Conservation (phyloP, 140 eudicot genomes). For the Cichorium intybus region DNA sequence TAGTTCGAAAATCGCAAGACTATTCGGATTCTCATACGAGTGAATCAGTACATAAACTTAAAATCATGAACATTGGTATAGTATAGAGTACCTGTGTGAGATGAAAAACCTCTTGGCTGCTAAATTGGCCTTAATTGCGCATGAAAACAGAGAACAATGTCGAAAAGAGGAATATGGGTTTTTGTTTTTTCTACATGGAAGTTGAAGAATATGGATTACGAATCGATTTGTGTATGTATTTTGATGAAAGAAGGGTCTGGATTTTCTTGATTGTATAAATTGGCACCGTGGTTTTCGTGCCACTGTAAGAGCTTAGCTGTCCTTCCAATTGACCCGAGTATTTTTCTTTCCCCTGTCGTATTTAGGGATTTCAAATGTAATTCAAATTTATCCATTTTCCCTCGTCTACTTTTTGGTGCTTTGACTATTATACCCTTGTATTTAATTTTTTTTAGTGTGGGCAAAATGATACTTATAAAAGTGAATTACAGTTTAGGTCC, state of each 20-base stretch:
- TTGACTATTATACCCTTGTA: constrained; percentile 19
- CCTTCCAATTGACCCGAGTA: constrained; percentile 6
- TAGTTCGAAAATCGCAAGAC: background rate
- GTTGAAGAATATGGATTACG: background rate
- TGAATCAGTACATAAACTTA: constrained; percentile 1
- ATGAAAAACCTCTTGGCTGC: constrained; percentile 1
- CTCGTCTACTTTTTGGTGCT: constrained; percentile 2
- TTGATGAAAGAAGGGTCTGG: constrained; percentile 25
- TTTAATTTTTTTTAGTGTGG: too few relatives aligned
- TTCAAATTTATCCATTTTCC: constrained; percentile 6
- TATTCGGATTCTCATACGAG: background rate
- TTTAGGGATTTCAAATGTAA: background rate
- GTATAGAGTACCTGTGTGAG: constrained; percentile 9
- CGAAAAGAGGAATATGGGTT: background rate
- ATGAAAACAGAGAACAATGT: background rate
- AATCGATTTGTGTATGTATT: constrained; percentile 8
- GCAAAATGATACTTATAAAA: too few relatives aligned
- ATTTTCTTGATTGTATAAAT: constrained; percentile 27
- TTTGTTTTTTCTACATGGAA: constrained; percentile 5
- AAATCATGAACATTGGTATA: background rate
- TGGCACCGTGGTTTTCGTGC: constrained; percentile 14
- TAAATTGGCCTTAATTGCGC: background rate
- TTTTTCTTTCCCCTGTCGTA: constrained; percentile 16
- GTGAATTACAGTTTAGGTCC: too few relatives aligned
- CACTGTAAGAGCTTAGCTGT: constrained; percentile 13